Evolutionary conservation across 2,329 filamentous ascomycete genomes (phyloP), one percentile per base, ranked within the genome.

Genomic region (Ambrosiella beaveri): DNA sequence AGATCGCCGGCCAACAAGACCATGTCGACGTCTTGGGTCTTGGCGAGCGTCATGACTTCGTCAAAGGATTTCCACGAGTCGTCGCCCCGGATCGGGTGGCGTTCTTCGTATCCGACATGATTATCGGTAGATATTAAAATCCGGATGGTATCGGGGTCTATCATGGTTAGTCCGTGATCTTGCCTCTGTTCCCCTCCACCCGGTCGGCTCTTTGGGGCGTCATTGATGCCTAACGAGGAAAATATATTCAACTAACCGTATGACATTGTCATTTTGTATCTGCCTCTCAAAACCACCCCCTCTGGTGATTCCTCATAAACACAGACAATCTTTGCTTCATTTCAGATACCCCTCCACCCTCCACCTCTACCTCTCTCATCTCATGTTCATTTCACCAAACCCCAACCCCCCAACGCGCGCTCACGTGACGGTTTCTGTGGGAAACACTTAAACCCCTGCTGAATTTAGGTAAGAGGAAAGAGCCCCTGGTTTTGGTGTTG

Each of bases 11-110:
- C 91, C 3, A 98, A 81, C 1, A 98, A 77, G 0, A 98, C 86
- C 93, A 98, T 97, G 70, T 98, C 93, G 63, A 98, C 80, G 79
- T 98, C 93, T 67, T 85, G 78, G 39, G 84, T 81, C 66, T 85
- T 87, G 17, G 91, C 93, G 47, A 97, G 72, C 63, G 82, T 85
- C 85, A 98, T 88, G 62, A 96, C 82, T 70, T 98, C 93, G 68
- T 98, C 86, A 72, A 98, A 98, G 2, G 85, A 88, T 67, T 83
- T 85, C 90, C 91, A 97, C 71, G 89, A 96, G 69, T 98, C 93
- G 68, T 97, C 88, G 63, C 90, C 91, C n/a, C 93, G 88, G 61
- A 93, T 86, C 1, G 88, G 81, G 69, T 98, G 90, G 65, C 90
- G 84, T 71, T 98, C 93, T 67, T 88, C 87, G 71, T 89, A 97